These are phyloP conservation scores for Kazachstania sp. DNA, from an alignment of 1,139 yeast genomes.

Conservation along the genomic window DNA sequence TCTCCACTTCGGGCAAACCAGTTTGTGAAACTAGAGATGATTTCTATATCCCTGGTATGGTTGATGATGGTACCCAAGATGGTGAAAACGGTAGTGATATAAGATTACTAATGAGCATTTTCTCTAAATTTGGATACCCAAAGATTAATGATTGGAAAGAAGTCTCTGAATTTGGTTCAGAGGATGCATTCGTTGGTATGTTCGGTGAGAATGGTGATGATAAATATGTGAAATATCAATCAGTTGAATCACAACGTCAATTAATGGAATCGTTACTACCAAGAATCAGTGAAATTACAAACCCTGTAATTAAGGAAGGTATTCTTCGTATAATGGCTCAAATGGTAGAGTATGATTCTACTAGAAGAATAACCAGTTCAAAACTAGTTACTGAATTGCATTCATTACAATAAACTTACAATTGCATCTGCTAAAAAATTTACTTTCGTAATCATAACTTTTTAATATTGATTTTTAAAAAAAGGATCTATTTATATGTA, in stretches of 20 bases:
- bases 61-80: constrained; percentile 30
- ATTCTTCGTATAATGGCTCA: constrained; percentile 26
- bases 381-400: constrained; percentile 15
- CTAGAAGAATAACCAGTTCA: constrained; percentile 32
- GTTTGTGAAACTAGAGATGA: constrained; percentile 27
- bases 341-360: constrained; percentile 37
- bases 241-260: constrained; percentile 5
- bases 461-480: background rate
- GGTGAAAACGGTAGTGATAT: constrained; percentile 50
- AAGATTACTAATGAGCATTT: constrained; percentile 52
- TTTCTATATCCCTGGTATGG: constrained; percentile 22
- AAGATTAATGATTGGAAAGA: constrained; percentile 42
- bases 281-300: constrained; percentile 25
- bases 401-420: too few relatives aligned
- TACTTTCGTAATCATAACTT: background rate
- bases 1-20: background rate
- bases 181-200: constrained; percentile 33
- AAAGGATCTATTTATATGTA: background rate
- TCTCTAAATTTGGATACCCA: constrained; percentile 65
- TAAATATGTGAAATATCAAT: constrained; percentile 12
- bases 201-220: constrained; percentile 28
- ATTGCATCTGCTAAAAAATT: too few relatives aligned
- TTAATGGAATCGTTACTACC: constrained; percentile 30
- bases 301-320: constrained; percentile 9
- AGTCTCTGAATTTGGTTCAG: constrained; percentile 35